A percentile compares a stretch with the other conserved stretches of the same genome.
Evolutionary conservation across 208 protist genomes (phyloP).

Genomic region (Wallacemonas sp.): DNA sequence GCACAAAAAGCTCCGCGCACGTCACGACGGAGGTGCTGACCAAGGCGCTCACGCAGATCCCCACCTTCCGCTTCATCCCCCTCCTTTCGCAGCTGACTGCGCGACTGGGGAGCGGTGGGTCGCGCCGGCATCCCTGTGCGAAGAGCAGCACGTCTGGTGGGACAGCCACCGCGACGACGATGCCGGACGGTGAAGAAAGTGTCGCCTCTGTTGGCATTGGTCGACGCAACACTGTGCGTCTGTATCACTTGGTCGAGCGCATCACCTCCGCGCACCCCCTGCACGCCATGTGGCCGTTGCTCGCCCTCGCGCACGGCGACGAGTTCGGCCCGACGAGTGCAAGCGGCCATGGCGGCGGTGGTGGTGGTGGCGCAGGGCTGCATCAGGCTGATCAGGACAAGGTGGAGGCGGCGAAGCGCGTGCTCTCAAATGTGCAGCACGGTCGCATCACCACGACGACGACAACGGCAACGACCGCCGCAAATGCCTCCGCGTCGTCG

Average conservation of each 20-base stretch:
- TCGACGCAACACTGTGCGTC: constrained; percentile 9
- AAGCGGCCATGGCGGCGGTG: too few relatives aligned
- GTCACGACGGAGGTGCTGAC: constrained; percentile 41
- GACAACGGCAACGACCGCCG: neutral
- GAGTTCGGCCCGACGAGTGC: constrained; percentile 36
- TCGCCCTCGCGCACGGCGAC: constrained; percentile 69
- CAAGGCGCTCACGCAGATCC: constrained; percentile 55
- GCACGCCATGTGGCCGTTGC: constrained; percentile 65
- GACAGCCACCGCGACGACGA: constrained; percentile 8
- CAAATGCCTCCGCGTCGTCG: neutral
- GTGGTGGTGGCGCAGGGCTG: too few relatives aligned
- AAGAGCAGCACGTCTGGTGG: too few relatives aligned
- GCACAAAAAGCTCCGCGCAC: constrained; percentile 7
- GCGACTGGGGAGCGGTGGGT: constrained; percentile 47
- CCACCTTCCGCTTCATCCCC: constrained; percentile 58
- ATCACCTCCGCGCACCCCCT: constrained; percentile 59
- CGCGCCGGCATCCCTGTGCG: constrained; percentile 20
- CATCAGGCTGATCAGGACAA: constrained; percentile 40
- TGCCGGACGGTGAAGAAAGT: neutral
- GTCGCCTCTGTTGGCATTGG: neutral
- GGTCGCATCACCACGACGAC: neutral
- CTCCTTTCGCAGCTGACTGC: constrained; percentile 70
- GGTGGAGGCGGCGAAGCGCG: constrained; percentile 30
- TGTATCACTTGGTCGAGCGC: constrained; percentile 47
- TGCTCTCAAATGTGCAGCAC: constrained; percentile 25